Conservation (phyloP, 768 basidiomycete species). For the Trametes cinnabarina region DNA sequence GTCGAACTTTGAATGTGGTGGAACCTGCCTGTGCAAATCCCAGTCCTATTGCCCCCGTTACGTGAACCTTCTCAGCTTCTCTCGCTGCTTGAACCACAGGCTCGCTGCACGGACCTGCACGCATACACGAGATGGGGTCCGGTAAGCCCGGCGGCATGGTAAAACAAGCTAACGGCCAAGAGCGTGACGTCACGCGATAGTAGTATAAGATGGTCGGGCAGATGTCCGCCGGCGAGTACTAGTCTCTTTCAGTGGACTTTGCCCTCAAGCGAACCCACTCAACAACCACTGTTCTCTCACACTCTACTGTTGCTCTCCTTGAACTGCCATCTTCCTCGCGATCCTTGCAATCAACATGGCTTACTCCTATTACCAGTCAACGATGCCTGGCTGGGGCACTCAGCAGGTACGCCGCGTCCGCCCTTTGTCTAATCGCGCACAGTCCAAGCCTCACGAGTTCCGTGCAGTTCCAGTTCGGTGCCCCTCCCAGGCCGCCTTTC, state of each 20-base stretch:
- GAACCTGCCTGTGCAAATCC: not conserved
- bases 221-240: slow-evolving; percentile 2
- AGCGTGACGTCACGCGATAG: slow-evolving; percentile 18
- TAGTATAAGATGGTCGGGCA: slow-evolving; percentile 18
- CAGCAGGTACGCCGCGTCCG: slow-evolving; percentile 32
- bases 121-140: not conserved
- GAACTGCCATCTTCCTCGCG: slow-evolving; percentile 42
- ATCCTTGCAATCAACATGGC: slow-evolving; percentile 7
- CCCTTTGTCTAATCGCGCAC: slow-evolving; percentile 2
- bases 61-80: slow-evolving; percentile 5
- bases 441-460: not conserved
- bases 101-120: not conserved
- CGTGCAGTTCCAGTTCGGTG: slow-evolving; percentile 33
- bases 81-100: not conserved
- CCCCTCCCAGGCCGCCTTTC: slow-evolving; percentile 34
- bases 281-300: slow-evolving; percentile 8
- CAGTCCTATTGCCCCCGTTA: not conserved
- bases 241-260: not conserved
- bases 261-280: slow-evolving; percentile 13
- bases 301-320: slow-evolving; percentile 39
- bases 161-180: slow-evolving; percentile 15
- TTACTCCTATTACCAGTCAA: slow-evolving; percentile 26
- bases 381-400: slow-evolving; percentile 49
- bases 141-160: not conserved
- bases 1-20: not conserved